Evolutionary conservation across 2,329 filamentous ascomycete genomes (phyloP).

Genomic region (Colletotrichum godetiae): DNA sequence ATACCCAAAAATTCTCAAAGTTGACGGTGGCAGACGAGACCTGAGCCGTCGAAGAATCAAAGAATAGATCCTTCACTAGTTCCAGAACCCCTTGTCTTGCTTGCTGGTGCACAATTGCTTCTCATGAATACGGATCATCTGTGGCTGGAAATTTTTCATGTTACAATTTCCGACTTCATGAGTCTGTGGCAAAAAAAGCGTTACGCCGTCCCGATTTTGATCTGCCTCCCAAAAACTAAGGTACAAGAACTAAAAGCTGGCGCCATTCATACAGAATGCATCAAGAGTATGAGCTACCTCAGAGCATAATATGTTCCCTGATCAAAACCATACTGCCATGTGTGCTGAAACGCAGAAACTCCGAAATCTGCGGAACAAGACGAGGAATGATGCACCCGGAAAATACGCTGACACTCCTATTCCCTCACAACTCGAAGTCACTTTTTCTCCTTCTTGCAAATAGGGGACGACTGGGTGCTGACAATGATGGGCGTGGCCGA

Average conservation of each 20-base stretch:
- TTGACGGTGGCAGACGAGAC: conserved; percentile 26
- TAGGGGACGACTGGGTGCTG: conserved; percentile 62
- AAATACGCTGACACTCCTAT: conserved; percentile 27
- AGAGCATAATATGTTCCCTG: conserved; percentile 50
- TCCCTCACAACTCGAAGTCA: conserved; percentile 22
- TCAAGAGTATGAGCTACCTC: conserved; percentile 48
- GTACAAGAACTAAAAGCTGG: conserved; percentile 53
- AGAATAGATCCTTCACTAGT: background rate
- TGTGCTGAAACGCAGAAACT: conserved; percentile 31
- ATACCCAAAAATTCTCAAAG: conserved; percentile 35
- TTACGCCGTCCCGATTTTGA: conserved; percentile 16
- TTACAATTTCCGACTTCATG: background rate
- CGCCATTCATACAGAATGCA: conserved; percentile 42
- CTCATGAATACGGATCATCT: background rate
- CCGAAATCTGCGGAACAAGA: conserved; percentile 20
- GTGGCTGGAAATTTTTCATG: background rate
- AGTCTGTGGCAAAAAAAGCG: conserved; percentile 18
- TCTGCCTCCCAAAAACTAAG: conserved; percentile 47
- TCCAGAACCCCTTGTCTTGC: background rate
- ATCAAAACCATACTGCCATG: conserved; percentile 40
- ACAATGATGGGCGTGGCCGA: conserved; percentile 54
- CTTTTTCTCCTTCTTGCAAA: conserved; percentile 52
- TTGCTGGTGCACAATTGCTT: background rate
- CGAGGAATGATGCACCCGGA: conserved; percentile 33
- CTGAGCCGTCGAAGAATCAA: conserved; percentile 6